Base-by-base conservation (phyloP, 2,329 filamentous ascomycete species). In the Calonectria hawksworthii region DNA sequence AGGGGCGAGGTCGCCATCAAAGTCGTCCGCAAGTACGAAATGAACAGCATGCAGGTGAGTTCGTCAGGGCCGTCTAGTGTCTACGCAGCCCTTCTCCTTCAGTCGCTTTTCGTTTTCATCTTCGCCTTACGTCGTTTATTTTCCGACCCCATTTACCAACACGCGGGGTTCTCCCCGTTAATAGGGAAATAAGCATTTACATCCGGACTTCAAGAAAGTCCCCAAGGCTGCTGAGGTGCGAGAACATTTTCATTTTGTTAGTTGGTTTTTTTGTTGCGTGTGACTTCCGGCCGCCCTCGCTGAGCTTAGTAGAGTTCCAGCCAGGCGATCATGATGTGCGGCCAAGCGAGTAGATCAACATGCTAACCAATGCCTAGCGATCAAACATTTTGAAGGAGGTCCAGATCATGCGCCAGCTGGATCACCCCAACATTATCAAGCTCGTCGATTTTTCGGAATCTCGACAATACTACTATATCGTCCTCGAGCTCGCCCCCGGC, bases 321-420 rank as follows among this genome's bases (percentile, higher is more conserved):
- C 73, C 73, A 26, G 75, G 72, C 76, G 74, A 75, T 56, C 74
- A 76, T 74, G 72, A 71, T 75, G 36, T n/a, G 75, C 68, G 70
- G 65, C 56, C 50, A 56, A 66, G 47, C 72, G 32, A 76, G 21
- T n/a, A 47, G n/a, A 75, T 65, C 72, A 75, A 64, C 10, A 74
- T 81, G 76, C 84, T 85, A 75, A 86, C 81, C 50, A 16, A 26
- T 56, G 16, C 26, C 44, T 85, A 99, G 97, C 92, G 97, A 87
- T 95, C 96, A 77, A 99, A 99, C 83, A 99, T 99, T 78, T 88
- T 99, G 75, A 99, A 99, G 87, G 97, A 99, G 86, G 97, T 99
- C 18, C 95, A 98, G 82, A 99, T 99, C 80, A 99, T 99, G 96
- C 95, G 96, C 77, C 94, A 98, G 82, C 90, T 99, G 63, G 96